A percentile compares a stretch with the other conserved stretches of the same genome.
These are phyloP conservation scores for Fusarium sp. DNA, from an alignment of 2,329 filamentous ascomycete genomes.

Conservation along the genomic window DNA sequence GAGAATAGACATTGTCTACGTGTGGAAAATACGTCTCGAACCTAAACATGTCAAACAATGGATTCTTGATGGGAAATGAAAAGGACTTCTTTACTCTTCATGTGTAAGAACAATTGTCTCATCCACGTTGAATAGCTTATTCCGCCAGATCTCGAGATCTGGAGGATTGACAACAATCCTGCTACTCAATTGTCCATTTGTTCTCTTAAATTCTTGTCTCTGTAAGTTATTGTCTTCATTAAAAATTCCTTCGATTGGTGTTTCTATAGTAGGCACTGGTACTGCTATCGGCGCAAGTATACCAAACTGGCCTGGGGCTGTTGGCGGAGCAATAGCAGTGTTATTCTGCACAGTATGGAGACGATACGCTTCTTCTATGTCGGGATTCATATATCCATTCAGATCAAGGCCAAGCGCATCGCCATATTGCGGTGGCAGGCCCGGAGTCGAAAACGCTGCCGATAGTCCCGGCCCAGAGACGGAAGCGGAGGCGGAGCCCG, in stretches of 20 bases:
- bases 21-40: constrained; percentile 87
- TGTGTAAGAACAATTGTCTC: constrained; percentile 78
- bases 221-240: neutral
- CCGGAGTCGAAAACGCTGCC: constrained; percentile 26
- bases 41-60: constrained; percentile 54
- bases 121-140: constrained; percentile 80
- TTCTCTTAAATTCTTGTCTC: constrained; percentile 42
- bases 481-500: constrained; percentile 8
- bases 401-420: constrained; percentile 31
- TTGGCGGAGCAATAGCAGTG: neutral
- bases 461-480: constrained; percentile 20
- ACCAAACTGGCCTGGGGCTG: constrained; percentile 57
- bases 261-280: constrained; percentile 32
- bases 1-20: constrained; percentile 86
- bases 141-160: constrained; percentile 75
- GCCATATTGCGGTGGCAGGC: constrained; percentile 24
- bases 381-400: constrained; percentile 30
- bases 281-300: constrained; percentile 55
- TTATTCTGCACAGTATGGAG: constrained; percentile 11
- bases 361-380: constrained; percentile 38
- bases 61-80: too few species aligned
- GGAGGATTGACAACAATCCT: constrained; percentile 75
- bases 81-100: constrained; percentile 68
- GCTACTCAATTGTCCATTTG: constrained; percentile 64
- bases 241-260: constrained; percentile 17